A percentile compares a stretch with the other conserved stretches of the same genome.
Conservation (phyloP, 305 asterid genomes). For the Ruellia speciosa region DNA sequence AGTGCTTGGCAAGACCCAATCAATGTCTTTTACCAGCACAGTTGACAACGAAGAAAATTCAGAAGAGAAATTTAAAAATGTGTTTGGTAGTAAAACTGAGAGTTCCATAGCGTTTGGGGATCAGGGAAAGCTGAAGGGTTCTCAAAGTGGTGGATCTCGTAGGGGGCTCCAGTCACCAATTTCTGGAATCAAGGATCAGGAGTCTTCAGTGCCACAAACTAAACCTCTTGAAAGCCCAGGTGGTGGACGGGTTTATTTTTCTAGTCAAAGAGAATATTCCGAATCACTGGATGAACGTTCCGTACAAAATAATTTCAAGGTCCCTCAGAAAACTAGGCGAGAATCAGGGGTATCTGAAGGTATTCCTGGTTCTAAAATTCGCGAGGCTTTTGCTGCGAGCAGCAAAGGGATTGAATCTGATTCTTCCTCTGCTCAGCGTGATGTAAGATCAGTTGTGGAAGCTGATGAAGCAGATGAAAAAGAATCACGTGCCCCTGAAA, state of each 20-base stretch:
- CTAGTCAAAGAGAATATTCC: conserved; percentile 29
- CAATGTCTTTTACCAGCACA: conserved; percentile 25
- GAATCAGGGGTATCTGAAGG: conserved; percentile 32
- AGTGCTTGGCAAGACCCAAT: conserved; percentile 25
- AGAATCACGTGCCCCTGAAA: conserved; percentile 29
- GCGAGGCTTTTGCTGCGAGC: conserved; percentile 35
- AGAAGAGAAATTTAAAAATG: conserved; percentile 28
- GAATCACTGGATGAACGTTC: conserved; percentile 26
- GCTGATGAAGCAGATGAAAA: conserved; percentile 28
- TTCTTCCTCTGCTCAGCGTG: conserved; percentile 30
- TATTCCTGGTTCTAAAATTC: conserved; percentile 41
- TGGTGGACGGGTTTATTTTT: conserved; percentile 25
- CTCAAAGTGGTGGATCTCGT: conserved; percentile 27
- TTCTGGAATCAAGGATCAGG: conserved; percentile 26
- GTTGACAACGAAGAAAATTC: conserved; percentile 34
- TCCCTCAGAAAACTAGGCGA: conserved; percentile 27
- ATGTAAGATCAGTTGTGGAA: conserved; percentile 26
- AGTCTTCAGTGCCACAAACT: conserved; percentile 25
- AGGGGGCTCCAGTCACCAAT: conserved; percentile 23
- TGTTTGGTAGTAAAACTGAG: conserved; percentile 25
- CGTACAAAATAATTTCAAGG: conserved; percentile 24
- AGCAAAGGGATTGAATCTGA: conserved; percentile 35
- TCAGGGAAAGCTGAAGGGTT: conserved; percentile 29
- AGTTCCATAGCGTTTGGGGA: conserved; percentile 21
- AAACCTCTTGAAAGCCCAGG: conserved; percentile 25